Percentiles rank a stretch among this genome's conserved stretches.
These are phyloP conservation scores for Isabelozyma gotoi DNA, from an alignment of 805 yeast genomes.

Conservation along the genomic window DNA sequence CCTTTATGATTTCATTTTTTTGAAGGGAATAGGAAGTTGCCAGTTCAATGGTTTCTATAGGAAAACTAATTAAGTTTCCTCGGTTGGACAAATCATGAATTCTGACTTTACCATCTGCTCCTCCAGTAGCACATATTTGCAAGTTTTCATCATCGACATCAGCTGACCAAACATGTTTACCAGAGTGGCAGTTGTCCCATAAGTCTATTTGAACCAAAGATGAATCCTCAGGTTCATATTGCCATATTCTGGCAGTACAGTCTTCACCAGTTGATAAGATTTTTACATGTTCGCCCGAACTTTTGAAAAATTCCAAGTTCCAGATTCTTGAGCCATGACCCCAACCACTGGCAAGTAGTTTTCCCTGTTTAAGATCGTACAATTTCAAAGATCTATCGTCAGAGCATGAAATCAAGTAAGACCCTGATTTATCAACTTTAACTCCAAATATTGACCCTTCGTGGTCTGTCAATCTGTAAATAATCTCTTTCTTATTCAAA, in stretches of 20 bases:
- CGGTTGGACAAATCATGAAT: conserved; percentile 50
- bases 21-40: conserved; percentile 22
- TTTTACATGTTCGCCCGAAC: conserved; percentile 16
- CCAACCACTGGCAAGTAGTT: conserved; percentile 79
- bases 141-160: conserved; percentile 46
- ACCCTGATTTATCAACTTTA: conserved; percentile 54
- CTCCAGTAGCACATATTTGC: conserved; percentile 74
- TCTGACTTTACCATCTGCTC: conserved; percentile 86
- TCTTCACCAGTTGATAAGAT: conserved; percentile 83
- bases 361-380: conserved; percentile 63
- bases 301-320: conserved; percentile 60
- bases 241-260: conserved; percentile 81
- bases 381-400: conserved; percentile 88
- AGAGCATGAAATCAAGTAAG: conserved; percentile 74
- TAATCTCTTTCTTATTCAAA: conserved; percentile 36
- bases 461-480: conserved; percentile 67
- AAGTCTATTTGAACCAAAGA: conserved; percentile 43
- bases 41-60: conserved; percentile 31
- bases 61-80: conserved; percentile 14
- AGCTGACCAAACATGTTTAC: conserved; percentile 86
- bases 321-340: conserved; percentile 96
- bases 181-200: conserved; percentile 68
- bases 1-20: conserved; percentile 60
- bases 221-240: conserved; percentile 26
- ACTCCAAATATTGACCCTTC: conserved; percentile 92